These are phyloP conservation scores for Phytophthora ramorum DNA, from an alignment of 352 stramenopile species.

Conservation along the genomic window DNA sequence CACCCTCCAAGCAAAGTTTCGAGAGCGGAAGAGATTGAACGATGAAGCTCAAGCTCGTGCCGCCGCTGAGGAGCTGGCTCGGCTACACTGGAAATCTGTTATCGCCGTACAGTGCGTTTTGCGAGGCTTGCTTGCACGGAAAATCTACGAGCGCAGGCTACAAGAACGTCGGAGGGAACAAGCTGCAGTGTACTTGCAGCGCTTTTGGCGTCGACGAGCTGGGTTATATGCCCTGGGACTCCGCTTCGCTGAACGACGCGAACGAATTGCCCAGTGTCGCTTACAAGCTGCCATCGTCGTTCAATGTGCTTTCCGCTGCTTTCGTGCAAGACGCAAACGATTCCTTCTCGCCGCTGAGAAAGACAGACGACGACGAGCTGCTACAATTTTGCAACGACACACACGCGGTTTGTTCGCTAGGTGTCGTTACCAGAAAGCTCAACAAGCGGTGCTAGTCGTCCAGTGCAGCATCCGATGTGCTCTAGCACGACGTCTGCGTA, in stretches of 20 bases:
- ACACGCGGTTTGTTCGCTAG: conserved; percentile 31
- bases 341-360: conserved; percentile 22
- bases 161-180: conserved; percentile 29
- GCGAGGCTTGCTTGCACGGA: conserved; percentile 43
- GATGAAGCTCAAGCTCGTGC: conserved; percentile 35
- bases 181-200: conserved; percentile 52
- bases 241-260: conserved; percentile 56
- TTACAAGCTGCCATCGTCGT: conserved; percentile 41
- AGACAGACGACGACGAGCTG: conserved; percentile 30
- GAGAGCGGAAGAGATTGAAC: conserved; percentile 31
- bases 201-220: conserved; percentile 53
- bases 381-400: conserved; percentile 50
- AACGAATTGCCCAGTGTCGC: conserved; percentile 38
- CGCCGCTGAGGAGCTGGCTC: conserved; percentile 31
- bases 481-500: conserved; percentile 35
- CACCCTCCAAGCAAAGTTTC: conserved; percentile 35
- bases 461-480: conserved; percentile 52
- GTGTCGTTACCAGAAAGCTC: conserved; percentile 19
- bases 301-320: conserved; percentile 49
- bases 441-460: conserved; percentile 45
- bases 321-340: conserved; percentile 17
- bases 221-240: conserved; percentile 52
- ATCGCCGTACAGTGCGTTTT: conserved; percentile 50
- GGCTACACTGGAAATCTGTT: conserved; percentile 27
- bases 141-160: conserved; percentile 24